Conservation (phyloP, 225 moss, liverwort and hornwort species). For the Polytrichum formosum region DNA sequence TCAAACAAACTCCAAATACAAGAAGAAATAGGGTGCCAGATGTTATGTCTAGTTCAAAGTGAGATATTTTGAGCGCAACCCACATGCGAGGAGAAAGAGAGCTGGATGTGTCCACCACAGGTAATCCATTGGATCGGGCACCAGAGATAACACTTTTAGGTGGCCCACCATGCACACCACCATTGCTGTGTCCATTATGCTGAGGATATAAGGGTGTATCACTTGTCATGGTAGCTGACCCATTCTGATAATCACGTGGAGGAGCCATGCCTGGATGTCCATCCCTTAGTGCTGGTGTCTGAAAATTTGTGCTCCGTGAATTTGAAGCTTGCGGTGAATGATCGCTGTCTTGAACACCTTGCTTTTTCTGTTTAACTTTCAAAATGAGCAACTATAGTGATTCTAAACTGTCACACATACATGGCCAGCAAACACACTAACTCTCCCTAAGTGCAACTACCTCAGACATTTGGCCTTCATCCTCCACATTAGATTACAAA, state of each 20-base stretch:
- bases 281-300: constrained; percentile 36
- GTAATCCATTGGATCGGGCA: constrained; percentile 26
- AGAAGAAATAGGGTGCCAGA: not conserved
- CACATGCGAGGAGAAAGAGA: constrained; percentile 50
- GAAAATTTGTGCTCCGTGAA: constrained; percentile 21
- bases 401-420: no score
- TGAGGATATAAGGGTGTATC: constrained; percentile 12
- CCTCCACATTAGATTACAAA: no score
- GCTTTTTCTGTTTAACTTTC: constrained; percentile 74
- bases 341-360: constrained; percentile 38
- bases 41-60: constrained; percentile 1
- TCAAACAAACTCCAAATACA: not conserved
- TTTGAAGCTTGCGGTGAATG: constrained; percentile 49
- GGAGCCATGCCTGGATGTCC: constrained; percentile 40
- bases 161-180: constrained; percentile 34
- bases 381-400: constrained; percentile 18
- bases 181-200: constrained; percentile 33
- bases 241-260: constrained; percentile 34
- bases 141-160: constrained; percentile 13
- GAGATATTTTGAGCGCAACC: constrained; percentile 14
- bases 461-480: no score
- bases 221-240: constrained; percentile 10
- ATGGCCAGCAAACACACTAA: no score
- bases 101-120: constrained; percentile 34
- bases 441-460: no score